phyloP scores from a whole-genome alignment of 495 filamentous ascomycete genomes.

The Neurospora cerealis region DNA sequence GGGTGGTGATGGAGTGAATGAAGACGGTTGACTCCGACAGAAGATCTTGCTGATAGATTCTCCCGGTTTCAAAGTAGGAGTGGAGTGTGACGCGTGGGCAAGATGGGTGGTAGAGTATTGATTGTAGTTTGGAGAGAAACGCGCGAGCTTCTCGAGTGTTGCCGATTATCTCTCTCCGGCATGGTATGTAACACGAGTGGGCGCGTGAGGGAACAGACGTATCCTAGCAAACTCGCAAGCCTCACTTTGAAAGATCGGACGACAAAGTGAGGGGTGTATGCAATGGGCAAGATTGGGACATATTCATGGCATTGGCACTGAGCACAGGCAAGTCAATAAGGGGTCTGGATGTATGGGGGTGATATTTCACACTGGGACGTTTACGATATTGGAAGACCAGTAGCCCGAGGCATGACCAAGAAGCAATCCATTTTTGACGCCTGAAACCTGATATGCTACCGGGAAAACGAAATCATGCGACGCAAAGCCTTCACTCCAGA shows the following conservation, averaged over 20 bases:
- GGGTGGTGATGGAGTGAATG: background rate
- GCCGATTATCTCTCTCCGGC: background rate
- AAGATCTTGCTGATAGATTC: background rate
- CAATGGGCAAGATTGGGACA: background rate
- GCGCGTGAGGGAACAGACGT: background rate
- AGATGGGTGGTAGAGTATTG: background rate
- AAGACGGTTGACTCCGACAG: background rate
- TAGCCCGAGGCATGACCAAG: constrained; percentile 16
- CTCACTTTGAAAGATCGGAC: background rate
- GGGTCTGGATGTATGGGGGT: constrained; percentile 35
- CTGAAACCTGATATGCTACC: constrained; percentile 27
- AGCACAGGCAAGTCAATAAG: constrained; percentile 32
- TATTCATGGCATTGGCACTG: background rate
- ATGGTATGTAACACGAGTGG: background rate
- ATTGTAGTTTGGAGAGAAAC: background rate
- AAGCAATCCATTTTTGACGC: constrained; percentile 29
- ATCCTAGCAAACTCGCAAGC: background rate
- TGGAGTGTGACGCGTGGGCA: background rate
- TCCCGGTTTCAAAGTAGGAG: background rate
- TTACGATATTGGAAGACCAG: background rate
- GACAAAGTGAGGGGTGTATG: background rate
- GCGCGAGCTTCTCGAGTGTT: background rate
- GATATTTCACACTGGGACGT: background rate
- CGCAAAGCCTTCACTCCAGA: constrained; percentile 8
- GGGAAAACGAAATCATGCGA: constrained; percentile 23